Evolutionary conservation across 2,329 filamentous ascomycete genomes (phyloP), one percentile per base, ranked within the genome.

Genomic region (Paraconiothyrium sp.): DNA sequence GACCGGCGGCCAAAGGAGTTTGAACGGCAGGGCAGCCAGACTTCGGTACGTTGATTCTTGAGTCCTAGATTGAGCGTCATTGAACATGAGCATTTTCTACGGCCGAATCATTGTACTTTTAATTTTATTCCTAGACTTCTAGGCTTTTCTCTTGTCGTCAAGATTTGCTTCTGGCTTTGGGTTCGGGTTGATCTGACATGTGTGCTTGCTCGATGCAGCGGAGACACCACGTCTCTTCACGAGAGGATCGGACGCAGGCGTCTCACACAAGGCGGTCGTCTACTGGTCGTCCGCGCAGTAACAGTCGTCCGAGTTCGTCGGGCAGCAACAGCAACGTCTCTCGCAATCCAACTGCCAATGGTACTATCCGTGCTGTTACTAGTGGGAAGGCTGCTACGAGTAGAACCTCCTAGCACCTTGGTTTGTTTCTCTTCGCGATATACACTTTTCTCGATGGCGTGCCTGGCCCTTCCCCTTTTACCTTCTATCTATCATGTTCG

Each of bases 31-130:
- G 71, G 68, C 67, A 78, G 74, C 67, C 75, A 78, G 70, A 76
- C 75, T 63, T 78, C 77, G 77, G 77, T 79, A 79, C 77, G 77
- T 79, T 79, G 76, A 79, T 78, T 79, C 74, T 75, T 72, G 74
- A 74, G 75, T 78, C 76, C 73, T 76, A 71, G 74, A 77, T 76
- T 54, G 58, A 39, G 56, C 54, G 67, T 77, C 72, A 54, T 54
- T 54, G 35, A 67, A 65, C 69, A 76, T 68, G 73, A 77, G 71
- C 69, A 71, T 73, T 74, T 67, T 78, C 69, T 76, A 72, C 71
- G 75, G 73, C 72, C 74, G 76, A 74, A 76, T 77, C 73, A 67
- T 70, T 78, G 75, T 79, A 79, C 75, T 76, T 70, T 77, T 79
- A 79, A 73, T 78, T 72, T 67, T 77, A 78, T 77, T 62, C 71